A percentile compares a stretch with the other conserved stretches of the same genome.
Evolutionary conservation across 1,284 basidiomycete genomes (phyloP).

Genomic region (Neonothopanus nambi): DNA sequence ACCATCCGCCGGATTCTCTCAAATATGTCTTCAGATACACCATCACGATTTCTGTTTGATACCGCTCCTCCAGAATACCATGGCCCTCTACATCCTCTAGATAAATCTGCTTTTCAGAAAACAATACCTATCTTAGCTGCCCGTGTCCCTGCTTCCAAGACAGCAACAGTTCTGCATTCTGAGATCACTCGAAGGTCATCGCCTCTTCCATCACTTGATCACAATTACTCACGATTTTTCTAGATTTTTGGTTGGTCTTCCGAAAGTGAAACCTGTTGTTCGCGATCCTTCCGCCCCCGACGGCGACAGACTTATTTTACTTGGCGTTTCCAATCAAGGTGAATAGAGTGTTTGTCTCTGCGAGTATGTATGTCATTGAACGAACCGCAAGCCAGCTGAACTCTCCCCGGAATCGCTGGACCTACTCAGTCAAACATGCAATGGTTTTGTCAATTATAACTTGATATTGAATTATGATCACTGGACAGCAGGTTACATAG

Average conservation of each 20-base stretch:
- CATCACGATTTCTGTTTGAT: conserved; percentile 43
- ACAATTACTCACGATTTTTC: not conserved
- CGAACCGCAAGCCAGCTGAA: conserved; percentile 60
- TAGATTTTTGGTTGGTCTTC: conserved; percentile 63
- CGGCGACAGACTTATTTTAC: conserved; percentile 57
- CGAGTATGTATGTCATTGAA: conserved; percentile 19
- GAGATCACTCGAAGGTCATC: conserved; percentile 58
- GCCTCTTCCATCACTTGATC: not conserved
- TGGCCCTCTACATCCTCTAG: conserved; percentile 38
- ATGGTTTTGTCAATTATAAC: conserved; percentile 56
- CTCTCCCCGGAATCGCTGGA: conserved; percentile 54
- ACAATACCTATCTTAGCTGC: conserved; percentile 67
- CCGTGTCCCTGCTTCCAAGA: conserved; percentile 57
- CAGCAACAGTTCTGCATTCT: conserved; percentile 57
- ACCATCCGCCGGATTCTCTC: not conserved
- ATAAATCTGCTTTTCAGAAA: conserved; percentile 66
- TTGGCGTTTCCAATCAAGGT: conserved; percentile 65
- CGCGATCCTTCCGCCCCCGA: conserved; percentile 46
- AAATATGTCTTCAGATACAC: conserved; percentile 25
- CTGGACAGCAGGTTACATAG: conserved; percentile 76
- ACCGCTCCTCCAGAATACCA: conserved; percentile 54
- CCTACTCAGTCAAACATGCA: conserved; percentile 55
- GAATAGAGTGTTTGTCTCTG: conserved; percentile 22
- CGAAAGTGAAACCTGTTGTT: conserved; percentile 63
- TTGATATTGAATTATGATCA: conserved; percentile 79